Evolutionary conservation across 257 asterid species (phyloP).

Genomic region (Petunia axillaris): DNA sequence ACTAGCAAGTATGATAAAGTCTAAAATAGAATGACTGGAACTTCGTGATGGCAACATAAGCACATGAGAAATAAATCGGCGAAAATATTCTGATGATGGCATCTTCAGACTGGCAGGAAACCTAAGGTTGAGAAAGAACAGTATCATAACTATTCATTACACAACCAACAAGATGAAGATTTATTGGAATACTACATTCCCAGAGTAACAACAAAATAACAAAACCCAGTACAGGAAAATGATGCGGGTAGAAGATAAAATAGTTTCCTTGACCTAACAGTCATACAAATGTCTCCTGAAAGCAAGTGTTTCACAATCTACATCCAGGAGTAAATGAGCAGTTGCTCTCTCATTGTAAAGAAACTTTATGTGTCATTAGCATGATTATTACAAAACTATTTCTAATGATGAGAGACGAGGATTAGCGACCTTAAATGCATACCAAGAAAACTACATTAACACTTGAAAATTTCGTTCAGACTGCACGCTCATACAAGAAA

Average conservation of each 20-base stretch:
- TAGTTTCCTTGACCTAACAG: not conserved
- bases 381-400: not conserved
- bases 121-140: constrained; percentile 5
- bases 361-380: not conserved
- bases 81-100: constrained; percentile 10
- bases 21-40: constrained; percentile 21
- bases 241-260: not conserved
- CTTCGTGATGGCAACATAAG: not conserved
- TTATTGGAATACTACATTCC: not conserved
- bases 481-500: constrained; percentile 15
- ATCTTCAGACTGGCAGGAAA: constrained; percentile 10
- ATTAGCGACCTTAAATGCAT: not conserved
- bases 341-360: not conserved
- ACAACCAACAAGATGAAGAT: constrained; percentile 1
- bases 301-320: not conserved
- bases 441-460: not conserved
- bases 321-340: not conserved
- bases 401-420: not conserved
- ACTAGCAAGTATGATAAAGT: constrained; percentile 11
- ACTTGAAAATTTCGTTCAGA: not conserved
- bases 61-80: constrained; percentile 15
- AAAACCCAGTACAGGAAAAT: constrained; percentile 11
- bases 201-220: not conserved
- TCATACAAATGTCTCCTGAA: not conserved
- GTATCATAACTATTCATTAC: not conserved